Evolutionary conservation across 441 rosid genomes (phyloP).

Genomic region (Croton setiger): DNA sequence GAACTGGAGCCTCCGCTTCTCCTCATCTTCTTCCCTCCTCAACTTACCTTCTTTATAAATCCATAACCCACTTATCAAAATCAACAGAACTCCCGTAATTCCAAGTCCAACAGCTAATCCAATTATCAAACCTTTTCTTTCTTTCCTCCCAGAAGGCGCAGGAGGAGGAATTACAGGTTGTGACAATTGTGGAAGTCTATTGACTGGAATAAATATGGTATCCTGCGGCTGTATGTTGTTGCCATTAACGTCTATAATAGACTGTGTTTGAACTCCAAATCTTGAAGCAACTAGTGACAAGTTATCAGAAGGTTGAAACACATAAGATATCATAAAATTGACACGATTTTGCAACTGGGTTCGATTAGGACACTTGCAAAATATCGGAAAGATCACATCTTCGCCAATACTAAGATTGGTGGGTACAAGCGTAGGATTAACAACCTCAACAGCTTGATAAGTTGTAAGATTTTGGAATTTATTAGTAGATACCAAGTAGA

Average conservation of each 20-base stretch:
- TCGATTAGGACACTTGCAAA: slow-evolving; percentile 58
- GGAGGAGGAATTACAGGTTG: slow-evolving; percentile 38
- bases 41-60: slow-evolving; percentile 26
- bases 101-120: slow-evolving; percentile 55
- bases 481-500: slow-evolving; percentile 32
- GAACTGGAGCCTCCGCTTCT: slow-evolving; percentile 24
- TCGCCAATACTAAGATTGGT: slow-evolving; percentile 37
- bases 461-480: slow-evolving; percentile 53
- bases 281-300: slow-evolving; percentile 46
- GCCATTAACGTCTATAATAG: slow-evolving; percentile 45
- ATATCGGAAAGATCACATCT: slow-evolving; percentile 41
- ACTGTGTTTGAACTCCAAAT: slow-evolving; percentile 39
- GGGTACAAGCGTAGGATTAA: slow-evolving; percentile 49
- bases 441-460: slow-evolving; percentile 54
- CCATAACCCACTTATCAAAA: slow-evolving; percentile 27
- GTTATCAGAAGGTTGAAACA: slow-evolving; percentile 53
- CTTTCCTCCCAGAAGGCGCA: slow-evolving; percentile 22
- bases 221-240: slow-evolving; percentile 27
- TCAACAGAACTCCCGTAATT: slow-evolving; percentile 34
- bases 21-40: slow-evolving; percentile 24
- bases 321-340: slow-evolving; percentile 54
- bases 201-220: slow-evolving; percentile 52
- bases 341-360: slow-evolving; percentile 27
- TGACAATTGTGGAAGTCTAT: slow-evolving; percentile 39
- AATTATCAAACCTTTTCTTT: slow-evolving; percentile 38